Evolutionary conservation across 2,329 filamentous ascomycete genomes (phyloP).

Genomic region (Akanthomyces dipterigenus): DNA sequence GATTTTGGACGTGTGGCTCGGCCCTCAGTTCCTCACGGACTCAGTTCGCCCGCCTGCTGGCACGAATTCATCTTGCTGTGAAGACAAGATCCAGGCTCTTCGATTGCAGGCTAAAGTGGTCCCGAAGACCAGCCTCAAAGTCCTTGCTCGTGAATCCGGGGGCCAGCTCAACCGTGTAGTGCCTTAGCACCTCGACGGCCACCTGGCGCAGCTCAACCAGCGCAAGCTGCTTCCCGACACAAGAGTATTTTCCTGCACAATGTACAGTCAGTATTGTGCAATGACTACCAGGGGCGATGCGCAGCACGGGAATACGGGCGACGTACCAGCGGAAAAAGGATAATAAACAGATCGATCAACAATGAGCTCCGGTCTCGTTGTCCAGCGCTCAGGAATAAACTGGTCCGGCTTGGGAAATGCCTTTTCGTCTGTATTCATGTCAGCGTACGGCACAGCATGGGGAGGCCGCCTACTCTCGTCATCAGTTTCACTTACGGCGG

Average conservation of each 20-base stretch:
- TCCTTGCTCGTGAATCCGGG: background rate
- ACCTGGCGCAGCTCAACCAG: constrained; percentile 23
- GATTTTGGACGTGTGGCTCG: too few relatives aligned
- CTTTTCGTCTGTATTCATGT: constrained; percentile 12
- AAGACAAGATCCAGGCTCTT: background rate
- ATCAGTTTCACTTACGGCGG: background rate
- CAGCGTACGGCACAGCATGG: background rate
- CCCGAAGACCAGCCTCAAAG: background rate
- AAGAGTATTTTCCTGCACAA: constrained; percentile 20
- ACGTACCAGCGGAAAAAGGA: constrained; percentile 23
- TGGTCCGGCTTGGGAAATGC: constrained; percentile 16
- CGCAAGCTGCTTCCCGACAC: constrained; percentile 30
- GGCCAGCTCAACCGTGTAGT: background rate
- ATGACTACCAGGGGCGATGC: background rate
- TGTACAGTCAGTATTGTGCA: background rate
- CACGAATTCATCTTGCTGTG: background rate
- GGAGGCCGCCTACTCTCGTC: background rate
- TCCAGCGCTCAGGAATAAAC: constrained; percentile 31
- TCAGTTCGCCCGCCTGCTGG: too few relatives aligned
- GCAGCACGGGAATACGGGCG: too few relatives aligned
- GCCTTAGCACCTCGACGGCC: background rate
- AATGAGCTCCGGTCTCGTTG: constrained; percentile 22
- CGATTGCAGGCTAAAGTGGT: background rate
- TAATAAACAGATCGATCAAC: constrained; percentile 18
- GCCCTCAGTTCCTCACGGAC: too few relatives aligned